A percentile compares a stretch with the other conserved stretches of the same genome.
These are phyloP conservation scores for Senna tora DNA, from an alignment of 306 rosid genomes.

Conservation along the genomic window DNA sequence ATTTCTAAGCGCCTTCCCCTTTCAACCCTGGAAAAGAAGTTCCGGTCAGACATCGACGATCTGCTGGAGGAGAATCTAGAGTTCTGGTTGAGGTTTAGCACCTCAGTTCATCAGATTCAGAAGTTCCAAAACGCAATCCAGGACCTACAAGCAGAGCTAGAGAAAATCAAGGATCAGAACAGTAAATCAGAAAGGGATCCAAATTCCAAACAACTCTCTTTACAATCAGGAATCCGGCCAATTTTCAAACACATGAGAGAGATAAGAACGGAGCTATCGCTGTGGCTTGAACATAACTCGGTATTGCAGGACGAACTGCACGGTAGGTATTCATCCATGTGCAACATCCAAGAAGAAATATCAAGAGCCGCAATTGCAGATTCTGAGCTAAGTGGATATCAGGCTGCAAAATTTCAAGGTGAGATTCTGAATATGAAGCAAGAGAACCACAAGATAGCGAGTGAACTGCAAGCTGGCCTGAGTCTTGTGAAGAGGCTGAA, in stretches of 20 bases:
- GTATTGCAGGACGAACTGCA: slow-evolving; percentile 71
- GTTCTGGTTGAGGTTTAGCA: slow-evolving; percentile 91
- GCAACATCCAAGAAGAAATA: slow-evolving; percentile 71
- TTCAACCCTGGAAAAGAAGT: slow-evolving; percentile 60
- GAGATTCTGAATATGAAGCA: slow-evolving; percentile 87
- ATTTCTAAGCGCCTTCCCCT: slow-evolving; percentile 32
- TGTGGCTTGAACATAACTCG: slow-evolving; percentile 80
- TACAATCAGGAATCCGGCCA: slow-evolving; percentile 62
- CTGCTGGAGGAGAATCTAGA: slow-evolving; percentile 78
- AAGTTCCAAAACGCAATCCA: slow-evolving; percentile 69
- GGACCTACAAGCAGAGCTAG: slow-evolving; percentile 65
- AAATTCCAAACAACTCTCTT: slow-evolving; percentile 33
- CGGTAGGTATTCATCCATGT: slow-evolving; percentile 59
- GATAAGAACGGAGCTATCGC: slow-evolving; percentile 70
- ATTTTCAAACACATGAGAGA: slow-evolving; percentile 79
- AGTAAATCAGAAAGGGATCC: slow-evolving; percentile 43
- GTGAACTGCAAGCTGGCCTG: slow-evolving; percentile 66
- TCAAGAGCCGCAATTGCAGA: slow-evolving; percentile 52
- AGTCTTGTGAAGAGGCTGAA: slow-evolving; percentile 57
- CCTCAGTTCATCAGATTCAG: slow-evolving; percentile 82
- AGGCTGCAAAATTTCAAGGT: slow-evolving; percentile 94
- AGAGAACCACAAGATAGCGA: slow-evolving; percentile 68
- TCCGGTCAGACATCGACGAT: slow-evolving; percentile 64
- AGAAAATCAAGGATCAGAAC: slow-evolving; percentile 41
- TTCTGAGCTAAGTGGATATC: slow-evolving; percentile 54